Evolutionary conservation across 139 green algal species (phyloP).

Genomic region (Picochlorum sp.): DNA sequence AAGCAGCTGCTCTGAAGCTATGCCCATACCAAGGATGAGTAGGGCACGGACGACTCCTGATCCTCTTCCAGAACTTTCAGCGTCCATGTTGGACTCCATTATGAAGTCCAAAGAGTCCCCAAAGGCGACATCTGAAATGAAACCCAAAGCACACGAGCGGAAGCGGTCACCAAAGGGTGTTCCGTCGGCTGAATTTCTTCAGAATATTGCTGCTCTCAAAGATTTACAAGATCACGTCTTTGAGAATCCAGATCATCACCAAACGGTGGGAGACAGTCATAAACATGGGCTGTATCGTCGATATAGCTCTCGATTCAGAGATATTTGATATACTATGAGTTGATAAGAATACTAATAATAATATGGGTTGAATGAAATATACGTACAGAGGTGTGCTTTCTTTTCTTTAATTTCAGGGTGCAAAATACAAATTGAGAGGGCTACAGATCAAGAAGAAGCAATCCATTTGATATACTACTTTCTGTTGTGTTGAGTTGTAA

Average conservation of each 20-base stretch:
- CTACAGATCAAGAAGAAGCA: too few relatives aligned
- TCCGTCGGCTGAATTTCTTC: not conserved
- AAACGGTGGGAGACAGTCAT: not conserved
- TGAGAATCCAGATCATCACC: not conserved
- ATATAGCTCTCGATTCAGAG: too few relatives aligned
- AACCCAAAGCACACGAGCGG: not conserved
- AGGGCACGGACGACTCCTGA: constrained; percentile 5
- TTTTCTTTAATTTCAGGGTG: too few relatives aligned
- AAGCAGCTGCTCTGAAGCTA: not conserved
- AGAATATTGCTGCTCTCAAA: constrained; percentile 3
- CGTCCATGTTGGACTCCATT: not conserved
- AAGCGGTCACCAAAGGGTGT: not conserved
- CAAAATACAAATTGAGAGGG: too few relatives aligned
- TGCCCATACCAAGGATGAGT: constrained; percentile 4
- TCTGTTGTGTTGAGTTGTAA: too few relatives aligned
- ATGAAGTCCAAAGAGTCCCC: not conserved
- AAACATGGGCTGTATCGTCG: not conserved
- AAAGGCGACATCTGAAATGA: not conserved
- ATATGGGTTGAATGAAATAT: too few relatives aligned
- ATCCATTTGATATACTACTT: too few relatives aligned
- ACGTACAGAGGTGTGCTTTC: too few relatives aligned
- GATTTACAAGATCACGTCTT: not conserved
- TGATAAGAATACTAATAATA: too few relatives aligned
- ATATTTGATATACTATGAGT: too few relatives aligned
- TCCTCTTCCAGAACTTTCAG: constrained; percentile 1